These are phyloP conservation scores for Aspergillus aculeatinus DNA, from an alignment of 2,329 filamentous ascomycete species.

Conservation along the genomic window DNA sequence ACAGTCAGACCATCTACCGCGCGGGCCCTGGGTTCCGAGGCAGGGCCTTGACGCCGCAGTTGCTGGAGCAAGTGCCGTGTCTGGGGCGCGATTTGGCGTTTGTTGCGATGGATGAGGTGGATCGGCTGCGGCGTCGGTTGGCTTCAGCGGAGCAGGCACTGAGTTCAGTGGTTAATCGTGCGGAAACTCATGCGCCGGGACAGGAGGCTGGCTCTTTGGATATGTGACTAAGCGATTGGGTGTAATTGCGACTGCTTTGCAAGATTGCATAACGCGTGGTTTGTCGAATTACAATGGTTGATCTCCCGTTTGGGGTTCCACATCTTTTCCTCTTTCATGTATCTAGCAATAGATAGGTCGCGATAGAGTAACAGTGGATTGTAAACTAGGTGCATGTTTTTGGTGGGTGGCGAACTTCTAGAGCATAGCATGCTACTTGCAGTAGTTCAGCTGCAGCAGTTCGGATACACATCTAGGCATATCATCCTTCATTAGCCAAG, in stretches of 20 bases:
- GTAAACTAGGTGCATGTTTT: no score
- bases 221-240: no score
- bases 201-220: no score
- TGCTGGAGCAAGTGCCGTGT: not conserved
- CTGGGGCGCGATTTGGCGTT: not conserved
- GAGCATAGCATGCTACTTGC: not conserved
- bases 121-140: not conserved
- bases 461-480: not conserved
- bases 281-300: no score
- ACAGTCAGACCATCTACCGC: not conserved
- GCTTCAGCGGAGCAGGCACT: not conserved
- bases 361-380: no score
- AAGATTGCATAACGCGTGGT: no score
- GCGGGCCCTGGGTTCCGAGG: not conserved
- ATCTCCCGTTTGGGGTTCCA: no score
- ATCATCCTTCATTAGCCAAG: not conserved
- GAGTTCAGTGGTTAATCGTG: not conserved
- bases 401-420: no score
- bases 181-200: no score
- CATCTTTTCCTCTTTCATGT: no score
- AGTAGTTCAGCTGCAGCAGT: not conserved
- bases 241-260: no score
- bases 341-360: no score
- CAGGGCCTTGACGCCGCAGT: not conserved
- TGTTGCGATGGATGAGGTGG: not conserved